Conservation (phyloP, 2,329 filamentous ascomycete species). For the Xylaria sp. region DNA sequence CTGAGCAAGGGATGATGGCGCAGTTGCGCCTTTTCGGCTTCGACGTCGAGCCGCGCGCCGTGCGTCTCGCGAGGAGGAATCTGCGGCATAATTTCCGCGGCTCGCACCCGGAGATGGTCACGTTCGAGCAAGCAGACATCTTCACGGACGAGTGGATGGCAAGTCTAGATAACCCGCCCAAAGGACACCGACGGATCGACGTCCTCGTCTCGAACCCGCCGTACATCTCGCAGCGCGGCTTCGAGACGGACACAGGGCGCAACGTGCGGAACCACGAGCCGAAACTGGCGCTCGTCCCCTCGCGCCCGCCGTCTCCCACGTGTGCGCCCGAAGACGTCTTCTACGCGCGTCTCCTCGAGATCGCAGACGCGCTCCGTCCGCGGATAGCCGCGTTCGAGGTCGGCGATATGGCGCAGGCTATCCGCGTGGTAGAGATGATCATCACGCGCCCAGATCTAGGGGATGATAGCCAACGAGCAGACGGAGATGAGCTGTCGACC, state of each 20-base stretch:
- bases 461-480: no score
- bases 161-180: conserved; percentile 11
- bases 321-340: conserved; percentile 64
- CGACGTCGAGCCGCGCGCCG: conserved; percentile 75
- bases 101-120: conserved; percentile 46
- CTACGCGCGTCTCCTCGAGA: conserved; percentile 71
- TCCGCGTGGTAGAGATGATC: conserved; percentile 66
- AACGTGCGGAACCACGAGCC: conserved; percentile 89
- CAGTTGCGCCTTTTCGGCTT: conserved; percentile 64
- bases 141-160: conserved; percentile 56
- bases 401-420: conserved; percentile 74
- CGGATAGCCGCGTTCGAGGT: conserved; percentile 75
- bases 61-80: conserved; percentile 74
- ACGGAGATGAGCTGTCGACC: not conserved
- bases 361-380: conserved; percentile 61
- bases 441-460: conserved; percentile 18
- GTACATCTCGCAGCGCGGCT: conserved; percentile 78
- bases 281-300: conserved; percentile 76
- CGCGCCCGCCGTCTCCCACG: conserved; percentile 16
- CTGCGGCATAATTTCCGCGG: conserved; percentile 59
- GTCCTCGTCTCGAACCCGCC: conserved; percentile 90
- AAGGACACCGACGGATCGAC: conserved; percentile 58
- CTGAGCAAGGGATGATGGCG: conserved; percentile 43
- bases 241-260: conserved; percentile 69
- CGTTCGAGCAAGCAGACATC: conserved; percentile 61